Base-by-base conservation (phyloP, 805 yeast genomes). In the Kregervanrija fluxuum region DNA sequence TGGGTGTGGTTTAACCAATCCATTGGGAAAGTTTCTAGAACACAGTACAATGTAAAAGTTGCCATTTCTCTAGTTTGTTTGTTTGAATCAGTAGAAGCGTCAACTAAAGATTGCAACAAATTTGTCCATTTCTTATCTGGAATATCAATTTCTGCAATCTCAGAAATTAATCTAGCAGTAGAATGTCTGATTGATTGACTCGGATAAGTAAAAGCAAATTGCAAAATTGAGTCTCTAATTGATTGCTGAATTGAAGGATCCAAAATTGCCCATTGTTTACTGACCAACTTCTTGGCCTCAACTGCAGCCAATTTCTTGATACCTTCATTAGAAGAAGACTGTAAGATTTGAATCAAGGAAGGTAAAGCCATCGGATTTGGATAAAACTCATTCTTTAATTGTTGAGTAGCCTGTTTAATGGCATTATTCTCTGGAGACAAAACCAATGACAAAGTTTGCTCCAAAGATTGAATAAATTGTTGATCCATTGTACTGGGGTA, bases 251-350 rank as follows among this genome's bases (percentile, higher is more conserved):
- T 60, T 8, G 70, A 49, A 16, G 63, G 77, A 53, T 73, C 75
- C 36, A 74, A 65, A 5, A 56, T 52, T 35, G 66, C 71, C 98
- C 98, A 93, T 59, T 79, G 80, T 52, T 74, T 70, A 43, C 73
- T 60, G 35, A 90, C 79, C 59, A 85, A 76, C 65, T 93, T 93
- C 68, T 96, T 80, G 35, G 90, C 88, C 69, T 93, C 99, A 50
- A 93, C 96, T 49, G 96, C 95, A n/a, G 97, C 95, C 49, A 93
- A 73, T 66, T 89, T 95, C 58, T 86, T 84, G 54, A 90, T 62
- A 56, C 85, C 85, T 51, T 77, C 82, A 56, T 81, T 81, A 35
- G 73, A 67, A 54, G 82, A 80, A 53, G 71, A 74, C 65, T 85
- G 89, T 59, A 88, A 73, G 48, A 93, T 77, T 57, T 86, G 93